A percentile compares a stretch with the other conserved stretches of the same genome.
phyloP scores from a whole-genome alignment of 768 basidiomycete species.

The Mycena capillaripes region DNA sequence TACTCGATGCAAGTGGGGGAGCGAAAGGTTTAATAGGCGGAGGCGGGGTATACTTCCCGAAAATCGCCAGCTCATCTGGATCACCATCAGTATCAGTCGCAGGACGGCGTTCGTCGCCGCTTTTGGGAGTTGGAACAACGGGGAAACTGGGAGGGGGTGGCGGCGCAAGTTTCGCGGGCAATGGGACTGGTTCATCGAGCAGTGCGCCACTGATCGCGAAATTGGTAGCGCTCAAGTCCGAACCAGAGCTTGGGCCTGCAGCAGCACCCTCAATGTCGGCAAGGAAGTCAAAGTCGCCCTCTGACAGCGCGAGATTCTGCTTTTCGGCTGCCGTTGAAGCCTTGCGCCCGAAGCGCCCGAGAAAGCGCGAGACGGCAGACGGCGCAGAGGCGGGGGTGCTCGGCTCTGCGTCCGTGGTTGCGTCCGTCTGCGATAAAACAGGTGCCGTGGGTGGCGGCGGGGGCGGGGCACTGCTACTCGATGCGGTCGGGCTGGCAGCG shows the following conservation, averaged over 20 bases:
- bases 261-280: slow-evolving; percentile 61
- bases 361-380: slow-evolving; percentile 88
- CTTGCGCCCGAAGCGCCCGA: slow-evolving; percentile 78
- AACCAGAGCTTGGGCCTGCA: background rate
- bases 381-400: slow-evolving; percentile 49
- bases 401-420: slow-evolving; percentile 36
- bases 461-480: slow-evolving; percentile 26
- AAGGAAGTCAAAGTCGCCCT: slow-evolving; percentile 87
- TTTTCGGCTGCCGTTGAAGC: slow-evolving; percentile 51
- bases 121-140: background rate
- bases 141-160: background rate
- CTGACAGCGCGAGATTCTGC: slow-evolving; percentile 75
- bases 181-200: slow-evolving; percentile 52
- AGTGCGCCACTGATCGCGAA: slow-evolving; percentile 25
- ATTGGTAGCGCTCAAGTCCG: background rate
- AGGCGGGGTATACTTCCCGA: slow-evolving; percentile 24
- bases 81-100: background rate
- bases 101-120: slow-evolving; percentile 22
- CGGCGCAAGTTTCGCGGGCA: slow-evolving; percentile 34
- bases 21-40: slow-evolving; percentile 7
- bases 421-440: slow-evolving; percentile 17
- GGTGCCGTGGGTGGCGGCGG: slow-evolving; percentile 34
- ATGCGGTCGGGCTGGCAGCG: slow-evolving; percentile 21
- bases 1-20: slow-evolving; percentile 16
- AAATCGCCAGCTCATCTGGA: slow-evolving; percentile 28